These are phyloP conservation scores for Globisporangium paroecandrum DNA, from an alignment of 352 stramenopile genomes.

Conservation along the genomic window DNA sequence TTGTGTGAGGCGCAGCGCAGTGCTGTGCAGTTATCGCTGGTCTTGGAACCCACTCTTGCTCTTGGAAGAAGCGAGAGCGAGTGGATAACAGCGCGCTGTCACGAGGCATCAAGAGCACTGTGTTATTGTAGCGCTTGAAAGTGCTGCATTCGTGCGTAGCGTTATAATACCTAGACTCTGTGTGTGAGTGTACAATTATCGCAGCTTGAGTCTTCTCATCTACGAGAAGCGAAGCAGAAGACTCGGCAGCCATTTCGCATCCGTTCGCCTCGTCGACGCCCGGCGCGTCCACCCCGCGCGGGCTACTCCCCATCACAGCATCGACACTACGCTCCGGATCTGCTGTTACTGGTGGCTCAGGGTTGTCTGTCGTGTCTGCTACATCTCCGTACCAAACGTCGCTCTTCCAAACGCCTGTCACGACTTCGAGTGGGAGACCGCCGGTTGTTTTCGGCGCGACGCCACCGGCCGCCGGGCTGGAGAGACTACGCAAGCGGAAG, in stretches of 20 bases:
- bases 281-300: slow-evolving; percentile 14
- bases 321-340: slow-evolving; percentile 5
- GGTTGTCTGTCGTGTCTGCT: background rate
- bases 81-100: background rate
- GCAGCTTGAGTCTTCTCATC: background rate
- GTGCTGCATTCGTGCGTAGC: background rate
- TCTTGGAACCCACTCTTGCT: background rate
- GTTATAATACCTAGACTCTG: background rate
- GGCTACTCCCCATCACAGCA: background rate
- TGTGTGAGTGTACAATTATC: background rate
- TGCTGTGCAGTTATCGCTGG: background rate
- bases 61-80: background rate
- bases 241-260: slow-evolving; percentile 11
- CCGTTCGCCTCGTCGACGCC: slow-evolving; percentile 10
- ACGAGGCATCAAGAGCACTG: background rate
- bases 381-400: slow-evolving; percentile 11
- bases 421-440: slow-evolving; percentile 2
- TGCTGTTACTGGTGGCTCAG: background rate
- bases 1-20: background rate
- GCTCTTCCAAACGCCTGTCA: slow-evolving; percentile 17
- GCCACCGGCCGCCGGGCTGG: slow-evolving; percentile 7
- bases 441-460: slow-evolving; percentile 4
- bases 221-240: slow-evolving; percentile 2
- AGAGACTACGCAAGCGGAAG: slow-evolving; percentile 35
- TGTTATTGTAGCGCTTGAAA: background rate